Base-by-base conservation (phyloP, 1,284 basidiomycete genomes). In the Sporisorium graminicola region DNA sequence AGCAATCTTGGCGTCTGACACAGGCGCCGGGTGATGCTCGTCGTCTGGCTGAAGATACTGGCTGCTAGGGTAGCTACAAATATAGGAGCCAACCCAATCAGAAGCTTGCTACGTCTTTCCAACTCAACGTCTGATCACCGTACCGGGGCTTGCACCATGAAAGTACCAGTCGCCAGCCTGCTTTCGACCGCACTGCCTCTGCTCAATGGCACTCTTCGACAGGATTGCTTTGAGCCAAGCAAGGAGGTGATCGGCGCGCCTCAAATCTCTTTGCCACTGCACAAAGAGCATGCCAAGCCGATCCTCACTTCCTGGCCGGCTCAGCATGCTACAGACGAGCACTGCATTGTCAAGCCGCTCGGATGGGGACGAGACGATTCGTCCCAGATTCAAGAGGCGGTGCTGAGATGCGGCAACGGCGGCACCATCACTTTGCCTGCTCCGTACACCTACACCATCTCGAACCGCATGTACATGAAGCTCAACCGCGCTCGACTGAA, bases 391-490 rank as follows among this genome's bases (percentile, higher is more conserved):
- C 49, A 51, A 51, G 49, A 51, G 29, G 49, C 49, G 29, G 49
- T 51, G 31, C n/a, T 51, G 29, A 18, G 31, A 5, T 51, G 49
- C 49, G 49, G 49, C n/a, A 51, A 51, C 7, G 31, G 49, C 7
- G 49, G 49, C 9, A 51, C 49, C 5, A 51, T 51, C 49, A 51
- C 49, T 18, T 31, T 51, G 18, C 49, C 49, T 0, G 16, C 49
- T 20, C 49, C 49, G 6, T 51, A 51, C 49, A 51, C 49, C n/a
- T 51, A 51, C 31, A 51, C 49, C 6, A 51, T 51, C 49, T 27
- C 49, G n/a, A 51, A 35, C n/a, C 49, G 49, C 29, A 51, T 51
- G 49, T 51, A 51, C 49, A 35, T 35, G 49, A 51, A 33, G 49
- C 31, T 51, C 31, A 51, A 51, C 49, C 49, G 27, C 1, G 49